Evolutionary conservation across 768 basidiomycete species (phyloP).

Genomic region (Coprinopsis strossmayeri): DNA sequence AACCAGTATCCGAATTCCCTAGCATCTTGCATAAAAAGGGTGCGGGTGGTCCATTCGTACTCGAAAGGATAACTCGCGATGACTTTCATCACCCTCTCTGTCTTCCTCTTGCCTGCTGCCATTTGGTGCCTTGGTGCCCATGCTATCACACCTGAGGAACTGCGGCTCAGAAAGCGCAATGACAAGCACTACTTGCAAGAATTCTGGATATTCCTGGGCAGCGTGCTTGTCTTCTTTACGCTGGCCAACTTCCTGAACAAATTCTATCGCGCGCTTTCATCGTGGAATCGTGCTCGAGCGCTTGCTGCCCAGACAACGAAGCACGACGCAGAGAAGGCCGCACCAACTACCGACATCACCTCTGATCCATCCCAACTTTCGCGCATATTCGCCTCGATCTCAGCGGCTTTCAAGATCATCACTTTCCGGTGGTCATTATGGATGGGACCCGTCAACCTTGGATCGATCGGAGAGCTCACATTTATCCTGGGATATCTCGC

Average conservation of each 20-base stretch:
- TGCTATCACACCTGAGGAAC: constrained; percentile 26
- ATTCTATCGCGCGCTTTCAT: constrained; percentile 8
- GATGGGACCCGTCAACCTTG: constrained; percentile 30
- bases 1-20: constrained; percentile 21
- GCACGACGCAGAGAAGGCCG: constrained; percentile 16
- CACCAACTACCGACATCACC: background rate
- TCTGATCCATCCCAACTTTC: constrained; percentile 3
- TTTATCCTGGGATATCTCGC: constrained; percentile 42
- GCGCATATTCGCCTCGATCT: constrained; percentile 30
- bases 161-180: constrained; percentile 24
- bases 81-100: background rate
- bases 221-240: constrained; percentile 30
- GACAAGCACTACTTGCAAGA: constrained; percentile 31
- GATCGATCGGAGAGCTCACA: constrained; percentile 36
- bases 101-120: background rate
- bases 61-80: background rate
- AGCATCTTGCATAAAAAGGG: constrained; percentile 18
- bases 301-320: constrained; percentile 13
- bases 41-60: background rate
- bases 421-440: constrained; percentile 44
- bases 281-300: background rate
- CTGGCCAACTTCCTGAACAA: constrained; percentile 23
- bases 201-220: constrained; percentile 33
- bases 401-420: constrained; percentile 39
- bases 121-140: background rate